Base-by-base conservation (phyloP, 306 rosid genomes). In the Trichosanthes cucumerina region DNA sequence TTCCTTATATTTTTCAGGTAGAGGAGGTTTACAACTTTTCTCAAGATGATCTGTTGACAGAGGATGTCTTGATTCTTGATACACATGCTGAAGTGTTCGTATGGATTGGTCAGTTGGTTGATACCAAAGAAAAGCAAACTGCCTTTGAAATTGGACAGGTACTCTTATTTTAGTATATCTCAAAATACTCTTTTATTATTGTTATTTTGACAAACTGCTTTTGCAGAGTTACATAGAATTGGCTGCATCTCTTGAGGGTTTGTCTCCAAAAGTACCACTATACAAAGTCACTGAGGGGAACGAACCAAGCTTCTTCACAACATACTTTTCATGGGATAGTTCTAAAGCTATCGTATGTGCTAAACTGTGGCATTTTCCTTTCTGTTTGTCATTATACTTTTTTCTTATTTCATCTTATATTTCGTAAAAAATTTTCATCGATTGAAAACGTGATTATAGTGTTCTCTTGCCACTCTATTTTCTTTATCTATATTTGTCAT, bases 1-100 rank as follows among this genome's bases (percentile, higher is more conserved):
- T 76, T 76, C 14, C 38, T 78, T 34, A 81, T 74, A 16, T 19
- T 83, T 82, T 87, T 72, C 88, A 96, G 99, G 97, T 88, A 77
- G 86, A 54, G 33, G 99, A 96, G 89, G 84, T 96, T 79, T 85
- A 88, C 89, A 96, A 91, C 84, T 96, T 96, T 84, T 82, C 93
- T 83, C 99, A 96, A 86, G 99, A 96, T 28, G 99, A 96, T 88
- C 90, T 96, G 84, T 89, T 93, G 97, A 93, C 99, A 63, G 99
- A 96, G 87, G 99, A 96, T 75, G 82, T 90, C 63, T 90, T 89
- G 83, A 83, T 93, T 80, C 84, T 96, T 84, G 93, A 96, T 87
- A 87, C 91, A 78, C 94, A 90, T 83, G 83, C 96, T 3, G 93
- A 91, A 75, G 89, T 93, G 83, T 89, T 91, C 79, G 89, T 96